Conservation (phyloP, 2,329 filamentous ascomycete genomes). For the Massarina eburnea region DNA sequence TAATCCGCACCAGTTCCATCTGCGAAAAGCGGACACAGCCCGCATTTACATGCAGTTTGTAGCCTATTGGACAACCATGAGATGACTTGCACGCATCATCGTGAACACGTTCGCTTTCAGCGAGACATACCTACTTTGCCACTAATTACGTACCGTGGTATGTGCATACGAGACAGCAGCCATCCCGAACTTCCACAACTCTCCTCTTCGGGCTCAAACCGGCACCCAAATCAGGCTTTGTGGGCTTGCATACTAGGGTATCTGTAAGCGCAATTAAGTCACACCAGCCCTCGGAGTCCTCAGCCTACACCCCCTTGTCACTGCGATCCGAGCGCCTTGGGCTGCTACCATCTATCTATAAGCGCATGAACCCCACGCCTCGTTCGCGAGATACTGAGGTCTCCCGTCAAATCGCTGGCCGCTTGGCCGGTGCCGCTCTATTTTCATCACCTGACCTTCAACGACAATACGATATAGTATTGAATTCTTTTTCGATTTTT, state of each 20-base stretch:
- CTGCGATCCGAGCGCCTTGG: conserved; percentile 12
- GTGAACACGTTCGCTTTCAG: neutral
- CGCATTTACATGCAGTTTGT: conserved; percentile 8
- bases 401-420: conserved; percentile 21
- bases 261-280: conserved; percentile 25
- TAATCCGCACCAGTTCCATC: conserved; percentile 7
- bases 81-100: conserved; percentile 11
- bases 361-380: conserved; percentile 15
- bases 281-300: conserved; percentile 14
- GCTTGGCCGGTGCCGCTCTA: conserved; percentile 17
- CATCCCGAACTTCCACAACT: conserved; percentile 4
- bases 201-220: conserved; percentile 9
- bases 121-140: neutral
- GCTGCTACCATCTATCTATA: conserved; percentile 15
- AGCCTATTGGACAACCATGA: conserved; percentile 10
- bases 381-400: conserved; percentile 8
- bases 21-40: conserved; percentile 4
- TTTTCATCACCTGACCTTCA: conserved; percentile 23
- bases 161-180: conserved; percentile 4
- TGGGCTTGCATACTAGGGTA: conserved; percentile 14
- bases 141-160: conserved; percentile 10
- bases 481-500: conserved; percentile 8
- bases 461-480: conserved; percentile 3
- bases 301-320: conserved; percentile 16
- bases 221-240: conserved; percentile 6